Evolutionary conservation across 495 filamentous ascomycete genomes (phyloP).

Genomic region (Talaromyces adpressus): DNA sequence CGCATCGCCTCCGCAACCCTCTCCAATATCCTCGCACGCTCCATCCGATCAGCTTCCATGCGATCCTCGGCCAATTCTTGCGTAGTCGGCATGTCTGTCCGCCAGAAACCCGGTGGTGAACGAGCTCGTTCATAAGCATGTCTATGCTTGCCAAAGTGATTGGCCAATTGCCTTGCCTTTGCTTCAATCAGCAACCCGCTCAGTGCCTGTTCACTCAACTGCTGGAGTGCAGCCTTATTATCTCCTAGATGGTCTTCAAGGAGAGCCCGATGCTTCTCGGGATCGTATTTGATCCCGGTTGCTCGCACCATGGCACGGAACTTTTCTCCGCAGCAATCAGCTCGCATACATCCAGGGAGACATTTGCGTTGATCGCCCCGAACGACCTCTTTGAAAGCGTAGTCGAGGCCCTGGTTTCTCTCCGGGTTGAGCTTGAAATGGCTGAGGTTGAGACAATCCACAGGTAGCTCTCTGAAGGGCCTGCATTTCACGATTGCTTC

Average conservation of each 20-base stretch:
- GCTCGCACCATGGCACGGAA: conserved; percentile 59
- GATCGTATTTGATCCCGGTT: conserved; percentile 18
- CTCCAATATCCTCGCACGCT: conserved; percentile 58
- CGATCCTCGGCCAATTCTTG: conserved; percentile 64
- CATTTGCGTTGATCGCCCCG: conserved; percentile 69
- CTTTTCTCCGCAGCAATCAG: conserved; percentile 67
- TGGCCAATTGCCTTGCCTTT: conserved; percentile 57
- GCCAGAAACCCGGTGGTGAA: conserved; percentile 85
- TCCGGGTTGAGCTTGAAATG: conserved; percentile 84
- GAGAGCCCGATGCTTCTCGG: conserved; percentile 44
- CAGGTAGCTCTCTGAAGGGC: conserved; percentile 45
- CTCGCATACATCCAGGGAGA: conserved; percentile 68
- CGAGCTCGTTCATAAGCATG: conserved; percentile 60
- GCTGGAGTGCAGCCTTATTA: conserved; percentile 27
- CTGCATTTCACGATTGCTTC: conserved; percentile 11
- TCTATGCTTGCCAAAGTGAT: conserved; percentile 68
- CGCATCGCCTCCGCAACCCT: conserved; percentile 78
- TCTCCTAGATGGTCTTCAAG: conserved; percentile 64
- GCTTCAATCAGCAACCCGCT: conserved; percentile 58
- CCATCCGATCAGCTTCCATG: conserved; percentile 50
- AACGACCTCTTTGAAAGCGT: conserved; percentile 69
- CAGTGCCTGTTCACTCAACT: conserved; percentile 43
- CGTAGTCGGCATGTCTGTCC: conserved; percentile 77
- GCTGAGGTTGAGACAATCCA: conserved; percentile 43
- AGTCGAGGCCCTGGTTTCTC: conserved; percentile 63